Conservation (phyloP, 495 filamentous ascomycete species). For the Xylaria grammica region DNA sequence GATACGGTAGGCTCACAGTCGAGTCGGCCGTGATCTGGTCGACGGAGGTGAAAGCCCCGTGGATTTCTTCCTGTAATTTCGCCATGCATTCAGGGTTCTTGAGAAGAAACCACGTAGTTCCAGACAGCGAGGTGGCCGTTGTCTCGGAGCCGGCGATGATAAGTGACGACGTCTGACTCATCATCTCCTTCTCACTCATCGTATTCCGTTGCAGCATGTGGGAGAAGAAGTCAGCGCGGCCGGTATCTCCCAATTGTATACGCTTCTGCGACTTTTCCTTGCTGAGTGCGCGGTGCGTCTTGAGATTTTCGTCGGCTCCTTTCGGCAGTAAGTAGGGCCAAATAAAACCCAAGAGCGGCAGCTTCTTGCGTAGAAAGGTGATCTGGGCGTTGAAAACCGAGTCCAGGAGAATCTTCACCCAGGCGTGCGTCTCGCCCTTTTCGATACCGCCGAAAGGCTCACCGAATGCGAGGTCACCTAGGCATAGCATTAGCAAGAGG, state of each 20-base stretch:
- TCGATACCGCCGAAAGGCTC: conserved; percentile 47
- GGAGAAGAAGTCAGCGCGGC: conserved; percentile 23
- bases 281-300: conserved; percentile 2
- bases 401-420: conserved; percentile 17
- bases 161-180: conserved; percentile 28
- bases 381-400: conserved; percentile 10
- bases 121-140: conserved; percentile 56
- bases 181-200: conserved; percentile 21
- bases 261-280: conserved; percentile 8
- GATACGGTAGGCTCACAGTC: conserved; percentile 33
- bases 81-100: conserved; percentile 27
- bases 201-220: conserved; percentile 20
- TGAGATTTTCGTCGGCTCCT: conserved; percentile 2
- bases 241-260: conserved; percentile 13
- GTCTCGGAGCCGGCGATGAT: conserved; percentile 59
- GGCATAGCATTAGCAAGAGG: not conserved
- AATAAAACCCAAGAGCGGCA: not conserved
- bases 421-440: conserved; percentile 10
- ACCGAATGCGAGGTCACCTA: conserved; percentile 58
- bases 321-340: conserved; percentile 10
- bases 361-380: not conserved
- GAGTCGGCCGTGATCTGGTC: conserved; percentile 50
- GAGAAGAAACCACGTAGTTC: conserved; percentile 51
- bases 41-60: conserved; percentile 47
- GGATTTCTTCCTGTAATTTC: conserved; percentile 54